Conservation (phyloP, 2,329 filamentous ascomycete genomes). For the Phaeosphaeria sp. region DNA sequence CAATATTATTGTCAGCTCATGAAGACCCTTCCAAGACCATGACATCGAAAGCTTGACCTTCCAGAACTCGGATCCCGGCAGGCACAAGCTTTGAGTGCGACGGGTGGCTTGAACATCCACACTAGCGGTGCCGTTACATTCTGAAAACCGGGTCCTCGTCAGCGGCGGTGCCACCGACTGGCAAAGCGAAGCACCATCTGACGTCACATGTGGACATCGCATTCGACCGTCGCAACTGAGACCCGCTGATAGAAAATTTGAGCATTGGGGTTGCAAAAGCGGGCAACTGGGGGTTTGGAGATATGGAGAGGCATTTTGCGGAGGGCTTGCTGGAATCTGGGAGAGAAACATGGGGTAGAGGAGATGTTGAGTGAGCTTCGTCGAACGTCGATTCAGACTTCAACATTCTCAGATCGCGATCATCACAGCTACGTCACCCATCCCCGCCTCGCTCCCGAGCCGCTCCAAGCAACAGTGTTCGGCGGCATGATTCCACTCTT, state of each 20-base stretch:
- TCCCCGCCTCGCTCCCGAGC: background rate
- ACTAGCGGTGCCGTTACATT: conserved; percentile 28
- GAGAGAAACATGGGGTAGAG: conserved; percentile 6
- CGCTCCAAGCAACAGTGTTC: background rate
- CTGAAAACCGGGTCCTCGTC: conserved; percentile 23
- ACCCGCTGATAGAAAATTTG: conserved; percentile 9
- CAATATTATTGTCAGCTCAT: background rate
- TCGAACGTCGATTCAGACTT: background rate
- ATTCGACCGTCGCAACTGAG: conserved; percentile 6
- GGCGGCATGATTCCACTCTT: conserved; percentile 6
- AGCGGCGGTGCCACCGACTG: background rate
- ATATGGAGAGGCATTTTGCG: conserved; percentile 20
- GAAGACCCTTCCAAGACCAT: background rate
- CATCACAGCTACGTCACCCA: background rate
- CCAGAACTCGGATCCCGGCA: conserved; percentile 12
- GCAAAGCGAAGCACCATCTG: conserved; percentile 7
- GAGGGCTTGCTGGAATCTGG: conserved; percentile 1
- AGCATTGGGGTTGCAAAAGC: conserved; percentile 9
- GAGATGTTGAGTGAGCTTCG: background rate
- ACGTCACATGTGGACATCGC: conserved; percentile 21
- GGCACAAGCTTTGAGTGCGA: conserved; percentile 21
- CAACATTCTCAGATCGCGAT: background rate
- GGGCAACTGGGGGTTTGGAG: conserved; percentile 21
- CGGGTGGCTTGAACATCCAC: conserved; percentile 19
- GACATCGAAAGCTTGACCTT: conserved; percentile 4